Conservation (phyloP, 2,329 filamentous ascomycete genomes). For the Verticillium longisporum region DNA sequence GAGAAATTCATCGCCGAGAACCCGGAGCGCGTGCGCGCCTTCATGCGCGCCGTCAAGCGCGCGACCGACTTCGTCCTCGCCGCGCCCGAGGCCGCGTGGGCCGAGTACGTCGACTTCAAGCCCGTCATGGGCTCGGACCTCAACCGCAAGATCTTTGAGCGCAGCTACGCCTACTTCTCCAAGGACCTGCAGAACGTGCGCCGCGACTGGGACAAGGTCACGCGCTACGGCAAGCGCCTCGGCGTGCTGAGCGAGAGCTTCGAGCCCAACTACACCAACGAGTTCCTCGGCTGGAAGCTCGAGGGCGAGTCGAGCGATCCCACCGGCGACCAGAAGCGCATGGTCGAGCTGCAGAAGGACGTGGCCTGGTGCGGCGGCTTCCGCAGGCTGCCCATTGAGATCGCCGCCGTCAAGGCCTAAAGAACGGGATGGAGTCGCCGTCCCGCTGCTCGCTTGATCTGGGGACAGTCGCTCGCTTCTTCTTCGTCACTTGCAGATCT, state of each 20-base stretch:
- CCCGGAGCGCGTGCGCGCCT: constrained; percentile 58
- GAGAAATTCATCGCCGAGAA: constrained; percentile 61
- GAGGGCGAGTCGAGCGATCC: constrained; percentile 61
- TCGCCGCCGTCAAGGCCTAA: not conserved
- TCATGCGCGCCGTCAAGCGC: constrained; percentile 66
- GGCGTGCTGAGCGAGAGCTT: constrained; percentile 59
- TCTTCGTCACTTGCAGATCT: not conserved
- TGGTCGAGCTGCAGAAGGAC: constrained; percentile 61
- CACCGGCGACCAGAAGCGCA: constrained; percentile 66
- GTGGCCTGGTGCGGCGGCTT: constrained; percentile 62
- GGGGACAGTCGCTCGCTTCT: not conserved
- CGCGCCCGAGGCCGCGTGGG: constrained; percentile 56
- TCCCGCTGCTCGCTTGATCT: not conserved
- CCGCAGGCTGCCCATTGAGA: constrained; percentile 31
- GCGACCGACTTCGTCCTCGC: constrained; percentile 67
- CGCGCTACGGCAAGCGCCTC: constrained; percentile 67
- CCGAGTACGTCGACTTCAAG: constrained; percentile 66
- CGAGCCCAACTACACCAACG: constrained; percentile 68
- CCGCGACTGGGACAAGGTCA: constrained; percentile 74
- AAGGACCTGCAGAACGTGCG: constrained; percentile 67
- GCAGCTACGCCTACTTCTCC: constrained; percentile 71
- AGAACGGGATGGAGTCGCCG: not conserved
- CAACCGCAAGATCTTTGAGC: constrained; percentile 75
- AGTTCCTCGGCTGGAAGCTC: constrained; percentile 60
- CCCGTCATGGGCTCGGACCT: constrained; percentile 60